phyloP scores from a whole-genome alignment of 805 yeast species.

The Jamesozyma spencerorum region DNA sequence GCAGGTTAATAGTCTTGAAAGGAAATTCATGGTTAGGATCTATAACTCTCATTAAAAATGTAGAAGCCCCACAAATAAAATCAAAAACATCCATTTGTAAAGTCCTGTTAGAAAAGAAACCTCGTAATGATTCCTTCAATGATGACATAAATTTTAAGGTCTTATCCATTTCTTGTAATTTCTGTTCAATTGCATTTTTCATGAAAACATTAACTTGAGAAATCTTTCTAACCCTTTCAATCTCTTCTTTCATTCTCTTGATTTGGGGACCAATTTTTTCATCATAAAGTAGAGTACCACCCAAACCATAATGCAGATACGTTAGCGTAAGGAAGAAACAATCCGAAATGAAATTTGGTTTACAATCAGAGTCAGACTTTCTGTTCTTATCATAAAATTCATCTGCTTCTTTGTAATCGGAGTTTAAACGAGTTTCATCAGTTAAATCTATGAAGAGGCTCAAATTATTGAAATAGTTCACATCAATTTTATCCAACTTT shows the following conservation, averaged over 20 bases:
- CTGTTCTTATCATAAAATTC: slow-evolving; percentile 40
- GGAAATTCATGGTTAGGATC: slow-evolving; percentile 70
- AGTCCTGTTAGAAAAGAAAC: slow-evolving; percentile 48
- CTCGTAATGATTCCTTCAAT: slow-evolving; percentile 50
- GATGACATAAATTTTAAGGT: slow-evolving; percentile 33
- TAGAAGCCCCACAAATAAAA: slow-evolving; percentile 64
- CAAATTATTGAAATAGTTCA: slow-evolving; percentile 50
- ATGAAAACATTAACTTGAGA: slow-evolving; percentile 4
- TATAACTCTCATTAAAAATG: slow-evolving; percentile 59
- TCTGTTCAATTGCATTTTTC: slow-evolving; percentile 23
- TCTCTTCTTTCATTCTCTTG: slow-evolving; percentile 36
- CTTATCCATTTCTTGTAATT: slow-evolving; percentile 43
- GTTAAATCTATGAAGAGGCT: slow-evolving; percentile 49
- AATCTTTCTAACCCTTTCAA: slow-evolving; percentile 28
- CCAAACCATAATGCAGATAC: slow-evolving; percentile 79
- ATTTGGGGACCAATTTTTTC: slow-evolving; percentile 47
- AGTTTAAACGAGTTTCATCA: slow-evolving; percentile 77
- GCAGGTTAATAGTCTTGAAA: slow-evolving; percentile 38
- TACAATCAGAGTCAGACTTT: slow-evolving; percentile 25
- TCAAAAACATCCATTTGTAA: slow-evolving; percentile 64
- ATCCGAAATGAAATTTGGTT: slow-evolving; percentile 77
- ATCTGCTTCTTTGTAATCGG: slow-evolving; percentile 63
- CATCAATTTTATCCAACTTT: slow-evolving; percentile 71
- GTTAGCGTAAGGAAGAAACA: slow-evolving; percentile 75
- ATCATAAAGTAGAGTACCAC: slow-evolving; percentile 57